Conservation (phyloP, 768 basidiomycete species). For the Crassisporium funariophilum region DNA sequence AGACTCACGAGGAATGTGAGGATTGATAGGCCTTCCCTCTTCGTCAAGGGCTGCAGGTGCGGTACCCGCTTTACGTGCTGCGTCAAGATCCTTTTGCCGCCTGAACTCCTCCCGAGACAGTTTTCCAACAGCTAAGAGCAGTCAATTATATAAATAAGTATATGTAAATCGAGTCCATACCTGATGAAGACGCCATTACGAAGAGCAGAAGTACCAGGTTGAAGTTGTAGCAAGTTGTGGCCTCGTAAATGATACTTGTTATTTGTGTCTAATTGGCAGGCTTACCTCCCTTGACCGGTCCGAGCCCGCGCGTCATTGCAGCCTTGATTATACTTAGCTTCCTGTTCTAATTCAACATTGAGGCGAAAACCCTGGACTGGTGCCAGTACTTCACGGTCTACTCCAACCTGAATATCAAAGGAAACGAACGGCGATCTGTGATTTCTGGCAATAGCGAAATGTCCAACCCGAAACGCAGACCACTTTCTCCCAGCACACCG, state of each 20-base stretch:
- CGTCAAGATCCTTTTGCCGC: constrained; percentile 95
- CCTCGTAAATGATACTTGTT: not conserved
- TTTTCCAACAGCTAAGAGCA: constrained; percentile 63
- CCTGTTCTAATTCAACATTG: too few species aligned
- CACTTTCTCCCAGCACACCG: constrained; percentile 11
- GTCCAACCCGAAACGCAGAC: constrained; percentile 28
- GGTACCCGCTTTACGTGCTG: constrained; percentile 97
- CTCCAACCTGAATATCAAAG: too few species aligned
- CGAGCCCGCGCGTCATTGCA: too few species aligned
- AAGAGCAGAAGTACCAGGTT: too few species aligned
- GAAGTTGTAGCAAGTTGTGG: too few species aligned
- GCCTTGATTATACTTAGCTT: too few species aligned
- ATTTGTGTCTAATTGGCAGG: not conserved
- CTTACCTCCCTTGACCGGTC: too few species aligned
- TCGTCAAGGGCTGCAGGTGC: constrained; percentile 95
- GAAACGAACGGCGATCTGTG: too few species aligned
- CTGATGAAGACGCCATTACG: constrained; percentile 44
- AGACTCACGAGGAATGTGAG: constrained; percentile 94
- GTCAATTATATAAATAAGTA: constrained; percentile 1
- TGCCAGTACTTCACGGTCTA: too few species aligned
- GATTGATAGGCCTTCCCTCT: constrained; percentile 95
- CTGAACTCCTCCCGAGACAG: constrained; percentile 94
- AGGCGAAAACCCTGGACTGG: too few species aligned
- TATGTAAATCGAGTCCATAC: constrained; percentile 23
- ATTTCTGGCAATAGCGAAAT: constrained; percentile 5